A percentile compares a stretch with the other conserved stretches of the same genome.
Evolutionary conservation across 106 monocot genomes (phyloP).

Genomic region (Agapanthus africanus): DNA sequence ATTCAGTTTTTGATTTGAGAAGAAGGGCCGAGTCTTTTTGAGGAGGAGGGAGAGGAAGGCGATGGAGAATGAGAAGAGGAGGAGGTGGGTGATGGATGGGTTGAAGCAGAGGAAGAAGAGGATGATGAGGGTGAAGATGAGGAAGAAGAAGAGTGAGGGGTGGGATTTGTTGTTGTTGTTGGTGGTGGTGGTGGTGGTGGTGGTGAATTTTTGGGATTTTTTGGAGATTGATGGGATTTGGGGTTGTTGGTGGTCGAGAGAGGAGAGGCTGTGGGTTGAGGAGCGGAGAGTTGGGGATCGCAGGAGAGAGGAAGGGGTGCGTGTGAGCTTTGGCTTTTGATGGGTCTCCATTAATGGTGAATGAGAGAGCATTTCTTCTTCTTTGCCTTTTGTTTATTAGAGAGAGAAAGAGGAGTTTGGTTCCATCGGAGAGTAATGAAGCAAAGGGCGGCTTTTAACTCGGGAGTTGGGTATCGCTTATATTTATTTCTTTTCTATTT

Average conservation of each 20-base stretch:
- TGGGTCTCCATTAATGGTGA: constrained; percentile 3
- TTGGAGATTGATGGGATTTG: not conserved
- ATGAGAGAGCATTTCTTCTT: no score
- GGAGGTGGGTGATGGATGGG: not conserved
- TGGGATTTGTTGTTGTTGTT: not conserved
- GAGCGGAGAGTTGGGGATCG: constrained; percentile 54
- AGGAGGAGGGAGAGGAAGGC: not conserved
- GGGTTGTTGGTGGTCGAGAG: not conserved
- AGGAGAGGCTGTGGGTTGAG: constrained; percentile 23
- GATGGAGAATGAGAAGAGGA: not conserved
- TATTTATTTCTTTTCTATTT: no score
- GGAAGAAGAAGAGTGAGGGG: not conserved
- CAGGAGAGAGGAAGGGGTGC: constrained; percentile 50
- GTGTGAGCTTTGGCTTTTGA: constrained; percentile 31
- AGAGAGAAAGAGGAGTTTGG: no score
- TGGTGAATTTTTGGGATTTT: not conserved
- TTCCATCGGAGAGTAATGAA: no score
- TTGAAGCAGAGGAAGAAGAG: not conserved
- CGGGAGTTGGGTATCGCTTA: no score
- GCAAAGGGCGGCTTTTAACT: no score
- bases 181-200: not conserved
- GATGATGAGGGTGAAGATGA: not conserved
- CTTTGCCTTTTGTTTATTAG: no score
- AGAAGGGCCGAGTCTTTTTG: not conserved
- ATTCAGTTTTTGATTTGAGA: not conserved